Evolutionary conservation across 495 filamentous ascomycete genomes (phyloP), one percentile per base, ranked within the genome.

Genomic region (Bombardia bombarda): DNA sequence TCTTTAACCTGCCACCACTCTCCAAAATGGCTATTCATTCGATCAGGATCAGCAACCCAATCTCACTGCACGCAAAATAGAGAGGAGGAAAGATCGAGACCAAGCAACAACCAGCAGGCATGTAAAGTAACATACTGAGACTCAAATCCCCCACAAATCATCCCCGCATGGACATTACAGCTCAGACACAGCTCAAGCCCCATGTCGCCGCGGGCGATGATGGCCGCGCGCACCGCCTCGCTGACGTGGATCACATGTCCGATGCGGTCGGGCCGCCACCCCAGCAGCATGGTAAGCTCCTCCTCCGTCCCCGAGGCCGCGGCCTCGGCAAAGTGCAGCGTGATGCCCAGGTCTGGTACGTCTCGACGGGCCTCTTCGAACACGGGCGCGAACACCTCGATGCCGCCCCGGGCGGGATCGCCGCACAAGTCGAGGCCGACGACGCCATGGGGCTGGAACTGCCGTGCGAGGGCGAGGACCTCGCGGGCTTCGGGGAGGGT

Each of bases 401-500:
- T 68, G 23, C 81, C 72, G 10, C 79, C 78, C 43, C 70, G 71
- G 7, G 68, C 64, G 13, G 87, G 86, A 52, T 94, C 78, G 5
- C 87, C 86, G 62, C 86, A 90, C 10, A 93, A 70, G 59, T 93
- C 87, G 33, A 94, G 55, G 24, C 82, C 87, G 0, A 92, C 84
- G 33, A 92, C 76, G 26, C 81, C 78, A 21, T 61, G 58, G 26
- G 38, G 21, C 4, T 58, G 61, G 61, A 82, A 80, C 33, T 63
- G 56, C 23, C 74, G 57, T 0, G 82, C 83, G 0, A 93, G 72
- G 18, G 78, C 64, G 42, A 90, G 69, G 34, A 78, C 72, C 28
- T 79, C 68, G 28, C 60, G 40, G 0, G 85, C 86, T 49, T 80
- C 70, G 8, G 61, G 46, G 33, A 66, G 47, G 19, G 72, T 67